phyloP scores from a whole-genome alignment of 1,284 basidiomycete genomes.

The Ganoderma boninense region DNA sequence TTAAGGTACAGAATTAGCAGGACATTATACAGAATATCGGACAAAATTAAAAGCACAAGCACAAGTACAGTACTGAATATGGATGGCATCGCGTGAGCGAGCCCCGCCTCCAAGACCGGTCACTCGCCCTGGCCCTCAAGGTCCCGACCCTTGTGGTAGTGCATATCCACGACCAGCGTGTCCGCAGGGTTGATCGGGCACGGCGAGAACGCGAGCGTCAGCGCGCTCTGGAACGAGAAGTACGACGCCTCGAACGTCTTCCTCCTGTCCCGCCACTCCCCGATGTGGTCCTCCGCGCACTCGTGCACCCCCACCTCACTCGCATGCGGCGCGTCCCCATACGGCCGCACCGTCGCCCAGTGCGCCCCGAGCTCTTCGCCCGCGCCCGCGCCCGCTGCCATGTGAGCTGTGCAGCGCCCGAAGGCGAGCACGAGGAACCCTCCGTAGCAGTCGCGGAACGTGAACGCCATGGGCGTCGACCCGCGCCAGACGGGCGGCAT shows the following conservation, averaged over 20 bases:
- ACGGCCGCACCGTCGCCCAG: slow-evolving; percentile 5
- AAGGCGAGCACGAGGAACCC: slow-evolving; percentile 1
- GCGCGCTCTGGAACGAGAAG: not conserved
- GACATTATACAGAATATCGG: not conserved
- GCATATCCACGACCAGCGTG: slow-evolving; percentile 12
- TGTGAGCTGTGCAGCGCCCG: slow-evolving; percentile 1
- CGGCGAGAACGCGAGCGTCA: slow-evolving; percentile 11
- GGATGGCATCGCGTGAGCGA: too few species aligned
- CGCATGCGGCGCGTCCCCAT: not conserved
- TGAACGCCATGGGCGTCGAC: slow-evolving; percentile 1
- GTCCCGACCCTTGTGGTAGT: not conserved
- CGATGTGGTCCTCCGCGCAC: slow-evolving; percentile 7
- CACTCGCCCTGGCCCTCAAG: not conserved
- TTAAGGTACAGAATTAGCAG: not conserved
- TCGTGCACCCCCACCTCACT: not conserved
- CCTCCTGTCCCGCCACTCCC: slow-evolving; percentile 6
- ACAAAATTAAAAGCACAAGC: not conserved
- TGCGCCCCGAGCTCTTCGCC: too few species aligned
- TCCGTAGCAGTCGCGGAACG: slow-evolving; percentile 1
- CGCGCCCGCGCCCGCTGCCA: too few species aligned
- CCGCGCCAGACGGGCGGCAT: not conserved
- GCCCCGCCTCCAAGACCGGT: too few species aligned
- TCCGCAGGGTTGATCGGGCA: slow-evolving; percentile 13
- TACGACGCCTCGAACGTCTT: slow-evolving; percentile 9
- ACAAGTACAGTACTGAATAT: not conserved